phyloP scores from a whole-genome alignment of 2,329 filamentous ascomycete genomes.

The Alternaria arborescens region DNA sequence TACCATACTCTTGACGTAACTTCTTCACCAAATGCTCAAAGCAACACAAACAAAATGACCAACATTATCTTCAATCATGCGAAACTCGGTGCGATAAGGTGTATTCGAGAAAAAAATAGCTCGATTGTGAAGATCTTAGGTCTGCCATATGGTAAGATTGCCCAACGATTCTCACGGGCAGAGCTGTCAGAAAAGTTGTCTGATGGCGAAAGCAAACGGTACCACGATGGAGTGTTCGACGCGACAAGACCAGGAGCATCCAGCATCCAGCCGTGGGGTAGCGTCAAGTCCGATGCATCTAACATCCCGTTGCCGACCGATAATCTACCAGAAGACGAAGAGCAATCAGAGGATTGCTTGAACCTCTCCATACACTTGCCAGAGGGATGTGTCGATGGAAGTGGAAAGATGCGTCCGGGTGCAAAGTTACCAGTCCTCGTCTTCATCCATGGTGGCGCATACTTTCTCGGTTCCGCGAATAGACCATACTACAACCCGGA shows the following conservation, averaged over 20 bases:
- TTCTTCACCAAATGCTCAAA: not conserved
- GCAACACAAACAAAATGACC: slow-evolving; percentile 2
- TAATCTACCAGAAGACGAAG: slow-evolving; percentile 25
- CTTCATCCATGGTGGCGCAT: slow-evolving; percentile 63
- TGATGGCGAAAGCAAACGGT: not conserved
- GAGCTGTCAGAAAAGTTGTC: slow-evolving; percentile 7
- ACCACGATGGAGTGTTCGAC: slow-evolving; percentile 18
- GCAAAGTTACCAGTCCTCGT: slow-evolving; percentile 58
- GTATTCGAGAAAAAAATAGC: slow-evolving; percentile 6
- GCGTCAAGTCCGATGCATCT: slow-evolving; percentile 25
- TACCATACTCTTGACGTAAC: not conserved
- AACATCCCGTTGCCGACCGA: slow-evolving; percentile 27
- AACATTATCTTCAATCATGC: slow-evolving; percentile 14
- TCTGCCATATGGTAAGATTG: slow-evolving; percentile 21
- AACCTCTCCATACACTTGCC: slow-evolving; percentile 49
- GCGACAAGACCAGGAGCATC: slow-evolving; percentile 22
- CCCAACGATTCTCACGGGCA: slow-evolving; percentile 25
- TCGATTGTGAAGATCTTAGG: slow-evolving; percentile 19
- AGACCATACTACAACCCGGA: slow-evolving; percentile 61
- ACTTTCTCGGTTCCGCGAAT: slow-evolving; percentile 58
- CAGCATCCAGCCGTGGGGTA: slow-evolving; percentile 26
- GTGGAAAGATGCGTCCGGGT: slow-evolving; percentile 14
- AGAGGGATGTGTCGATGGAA: slow-evolving; percentile 55
- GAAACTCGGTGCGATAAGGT: slow-evolving; percentile 19
- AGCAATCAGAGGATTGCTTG: slow-evolving; percentile 53